Base-by-base conservation (phyloP, 768 basidiomycete genomes). In the Tricholoma matsutake region DNA sequence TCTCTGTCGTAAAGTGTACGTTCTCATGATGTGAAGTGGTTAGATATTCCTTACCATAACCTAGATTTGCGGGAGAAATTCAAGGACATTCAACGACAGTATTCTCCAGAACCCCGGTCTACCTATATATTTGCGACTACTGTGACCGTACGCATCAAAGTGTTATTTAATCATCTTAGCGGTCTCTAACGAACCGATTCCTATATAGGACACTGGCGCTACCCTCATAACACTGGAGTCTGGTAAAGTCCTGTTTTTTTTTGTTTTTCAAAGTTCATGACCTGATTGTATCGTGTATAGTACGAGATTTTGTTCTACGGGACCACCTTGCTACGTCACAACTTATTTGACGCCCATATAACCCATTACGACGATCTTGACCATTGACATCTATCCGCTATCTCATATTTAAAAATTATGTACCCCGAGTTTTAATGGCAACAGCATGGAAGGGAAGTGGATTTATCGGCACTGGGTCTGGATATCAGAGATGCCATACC, bases 41-140 rank as follows among this genome's bases (percentile, higher is more conserved):
- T 29, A 25, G 25, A 3, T 31, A 9, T 64, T 25, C 1, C 45
- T 41, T 22, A 55, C 28, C 13, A 39, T 25, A 35, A 47, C 49
- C 18, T 29, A 90, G 89, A 89, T 72, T 75, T 91, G 22, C 80
- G 82, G 54, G 82, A 83, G 53, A 88, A 88, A 68, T 91, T 91
- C 71, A 87, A 81, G 65, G 85, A 87, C 41, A 86, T 88, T 4
- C 81, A 81, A 62, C 82, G 80, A 55, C 76, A 85, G 20, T 73
- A 75, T 57, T 88, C 87, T 1, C 85, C 86, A 8, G 76, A 79
- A 60, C 75, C 76, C 6, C 80, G 88, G 11, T 74, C 79, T 8
- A 79, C 82, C 34, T 89, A 89, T 69, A 84, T 86, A 34, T 88
- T 87, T 66, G 75, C 85, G 2, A 91, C 89, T 0, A 86, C 87